Evolutionary conservation across 345 rosid species (phyloP).

Genomic region (Fremontodendron californicum): DNA sequence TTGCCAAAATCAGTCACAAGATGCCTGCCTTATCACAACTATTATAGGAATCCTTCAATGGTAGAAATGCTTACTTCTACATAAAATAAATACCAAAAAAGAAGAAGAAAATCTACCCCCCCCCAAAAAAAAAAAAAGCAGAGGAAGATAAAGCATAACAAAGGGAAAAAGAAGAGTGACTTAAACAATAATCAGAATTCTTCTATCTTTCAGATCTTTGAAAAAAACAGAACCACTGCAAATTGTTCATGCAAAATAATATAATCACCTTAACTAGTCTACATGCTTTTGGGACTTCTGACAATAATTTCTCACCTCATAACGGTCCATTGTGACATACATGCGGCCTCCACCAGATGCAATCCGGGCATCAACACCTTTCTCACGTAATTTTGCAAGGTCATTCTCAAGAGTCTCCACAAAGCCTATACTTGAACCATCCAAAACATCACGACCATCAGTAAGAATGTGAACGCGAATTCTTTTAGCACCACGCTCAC

Average conservation of each 20-base stretch:
- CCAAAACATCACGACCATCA: constrained; percentile 98
- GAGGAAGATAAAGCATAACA: neutral
- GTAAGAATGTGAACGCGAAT: constrained; percentile 89
- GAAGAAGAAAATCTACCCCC: neutral
- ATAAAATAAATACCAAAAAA: neutral
- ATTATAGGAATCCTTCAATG: neutral
- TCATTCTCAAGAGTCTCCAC: constrained; percentile 85
- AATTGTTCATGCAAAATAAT: neutral
- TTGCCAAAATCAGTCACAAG: neutral
- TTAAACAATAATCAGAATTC: neutral
- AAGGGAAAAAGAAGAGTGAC: neutral
- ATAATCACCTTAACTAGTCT: neutral
- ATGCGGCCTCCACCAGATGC: constrained; percentile 99
- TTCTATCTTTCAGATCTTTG: neutral
- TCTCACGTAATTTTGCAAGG: constrained; percentile 50
- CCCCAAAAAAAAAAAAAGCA: too few relatives aligned
- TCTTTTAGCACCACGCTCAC: constrained; percentile 82
- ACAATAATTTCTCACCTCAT: constrained; percentile 52
- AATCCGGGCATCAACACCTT: constrained; percentile 81
- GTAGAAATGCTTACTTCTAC: neutral
- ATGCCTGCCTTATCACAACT: neutral
- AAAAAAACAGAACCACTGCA: neutral
- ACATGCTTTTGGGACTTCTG: neutral
- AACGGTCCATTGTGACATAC: constrained; percentile 95
- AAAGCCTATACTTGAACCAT: constrained; percentile 85